Evolutionary conservation across 2,329 filamentous ascomycete genomes (phyloP), one percentile per base, ranked within the genome.

Genomic region (Berkeleyomyces rouxiae): DNA sequence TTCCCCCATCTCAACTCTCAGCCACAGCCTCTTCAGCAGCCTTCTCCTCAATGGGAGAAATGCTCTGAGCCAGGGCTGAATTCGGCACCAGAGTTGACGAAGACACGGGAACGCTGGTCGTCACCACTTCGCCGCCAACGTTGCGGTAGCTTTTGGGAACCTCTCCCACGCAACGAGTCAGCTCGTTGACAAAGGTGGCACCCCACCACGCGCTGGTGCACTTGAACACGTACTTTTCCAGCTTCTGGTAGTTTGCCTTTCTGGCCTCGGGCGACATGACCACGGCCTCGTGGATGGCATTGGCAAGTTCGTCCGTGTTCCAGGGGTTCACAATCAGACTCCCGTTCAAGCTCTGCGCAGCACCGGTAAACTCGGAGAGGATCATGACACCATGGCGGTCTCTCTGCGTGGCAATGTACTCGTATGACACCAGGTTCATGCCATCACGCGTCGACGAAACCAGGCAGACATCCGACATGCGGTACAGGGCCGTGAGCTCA

Each of bases 141-240:
- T 76, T 76, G 58, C 72, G 70, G 33, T 76, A 61, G 3, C 73
- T 75, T 70, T 76, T 76, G 62, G 72, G 67, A 63, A 73, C 72
- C 53, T 74, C 74, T 11, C 73, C 67, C 58, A 72, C 75, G 44
- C 82, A 75, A 47, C 79, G 76, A n/a, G 74, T 79, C 73, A 97
- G 80, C 74, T 96, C 92, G 10, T 82, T 82, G 59, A 96, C 90
- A 71, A 97, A 97, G 67, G 87, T 91, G 72, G 91, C 83, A 36
- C 92, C 92, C 92, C 92, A 97, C 86, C 93, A 96, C 7, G 91
- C 88, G 72, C 89, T 95, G 1, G 93, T 99, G 75, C 96, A 97
- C 77, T 96, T 96, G 75, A 91, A 92, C 65, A 97, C 90, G 71
- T 97, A 97, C 74, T 88, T 88, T 71, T 93, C 88, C 64, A 99